Conservation (phyloP, 2,329 filamentous ascomycete genomes). For the Cercospora canescens region DNA sequence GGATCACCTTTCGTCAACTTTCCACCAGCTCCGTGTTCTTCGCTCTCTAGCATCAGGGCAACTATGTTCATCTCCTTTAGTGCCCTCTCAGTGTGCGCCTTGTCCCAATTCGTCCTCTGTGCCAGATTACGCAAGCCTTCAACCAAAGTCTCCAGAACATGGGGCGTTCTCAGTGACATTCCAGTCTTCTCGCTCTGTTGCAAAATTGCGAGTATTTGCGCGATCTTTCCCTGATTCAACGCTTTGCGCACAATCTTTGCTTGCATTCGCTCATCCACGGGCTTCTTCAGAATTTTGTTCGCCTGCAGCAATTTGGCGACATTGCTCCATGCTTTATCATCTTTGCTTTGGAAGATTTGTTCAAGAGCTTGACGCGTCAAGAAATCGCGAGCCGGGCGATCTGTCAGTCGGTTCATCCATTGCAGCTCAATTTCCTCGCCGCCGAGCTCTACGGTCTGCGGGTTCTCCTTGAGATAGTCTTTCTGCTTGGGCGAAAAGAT, state of each 20-base stretch:
- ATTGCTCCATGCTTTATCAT: slow-evolving; percentile 35
- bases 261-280: slow-evolving; percentile 22
- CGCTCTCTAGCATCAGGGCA: slow-evolving; percentile 42
- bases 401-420: slow-evolving; percentile 34
- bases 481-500: slow-evolving; percentile 44
- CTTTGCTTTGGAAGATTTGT: slow-evolving; percentile 28
- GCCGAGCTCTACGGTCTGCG: slow-evolving; percentile 44
- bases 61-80: slow-evolving; percentile 41
- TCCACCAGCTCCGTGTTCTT: slow-evolving; percentile 39
- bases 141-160: slow-evolving; percentile 38
- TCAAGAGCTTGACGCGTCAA: slow-evolving; percentile 34
- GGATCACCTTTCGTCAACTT: slow-evolving; percentile 30
- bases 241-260: slow-evolving; percentile 39
- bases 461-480: slow-evolving; percentile 45
- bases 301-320: slow-evolving; percentile 36
- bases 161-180: slow-evolving; percentile 34
- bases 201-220: slow-evolving; percentile 35
- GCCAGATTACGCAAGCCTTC: slow-evolving; percentile 39
- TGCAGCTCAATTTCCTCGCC: slow-evolving; percentile 39
- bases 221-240: slow-evolving; percentile 30
- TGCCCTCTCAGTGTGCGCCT: slow-evolving; percentile 40
- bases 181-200: slow-evolving; percentile 35
- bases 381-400: slow-evolving; percentile 32
- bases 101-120: slow-evolving; percentile 37
- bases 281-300: slow-evolving; percentile 27